These are phyloP conservation scores for Phytophthora ohioensis DNA, from an alignment of 352 stramenopile species.

Conservation along the genomic window DNA sequence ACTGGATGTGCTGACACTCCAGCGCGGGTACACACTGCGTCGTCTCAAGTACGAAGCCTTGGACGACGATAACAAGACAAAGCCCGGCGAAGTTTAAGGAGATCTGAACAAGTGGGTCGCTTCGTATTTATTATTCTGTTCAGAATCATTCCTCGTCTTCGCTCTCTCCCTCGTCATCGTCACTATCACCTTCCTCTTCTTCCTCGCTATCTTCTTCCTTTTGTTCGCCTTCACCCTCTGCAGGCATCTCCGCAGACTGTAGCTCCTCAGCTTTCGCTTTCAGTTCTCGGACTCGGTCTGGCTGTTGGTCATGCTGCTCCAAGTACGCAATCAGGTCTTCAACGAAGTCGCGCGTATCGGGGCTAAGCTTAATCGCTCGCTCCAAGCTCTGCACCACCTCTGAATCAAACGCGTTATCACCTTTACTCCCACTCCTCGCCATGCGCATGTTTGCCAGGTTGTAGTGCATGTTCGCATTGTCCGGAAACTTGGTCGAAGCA, in stretches of 20 bases:
- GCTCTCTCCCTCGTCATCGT: constrained; percentile 21
- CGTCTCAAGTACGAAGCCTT: constrained; percentile 45
- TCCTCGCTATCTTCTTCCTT: constrained; percentile 10
- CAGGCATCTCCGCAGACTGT: background rate
- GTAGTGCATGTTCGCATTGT: constrained; percentile 68
- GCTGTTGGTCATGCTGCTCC: constrained; percentile 34
- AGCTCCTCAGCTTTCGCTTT: constrained; percentile 32
- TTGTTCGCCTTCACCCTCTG: constrained; percentile 11
- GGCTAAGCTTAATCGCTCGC: constrained; percentile 50
- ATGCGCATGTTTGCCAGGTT: constrained; percentile 79
- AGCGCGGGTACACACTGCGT: constrained; percentile 51
- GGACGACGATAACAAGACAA: constrained; percentile 18
- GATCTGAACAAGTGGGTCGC: constrained; percentile 10
- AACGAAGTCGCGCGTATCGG: constrained; percentile 57
- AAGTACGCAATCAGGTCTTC: constrained; percentile 58
- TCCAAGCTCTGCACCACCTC: constrained; percentile 48
- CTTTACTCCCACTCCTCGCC: constrained; percentile 42
- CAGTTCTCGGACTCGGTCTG: constrained; percentile 27
- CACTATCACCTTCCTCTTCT: constrained; percentile 9
- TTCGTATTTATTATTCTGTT: constrained; percentile 40
- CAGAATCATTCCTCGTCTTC: constrained; percentile 26
- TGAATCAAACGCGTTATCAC: constrained; percentile 28
- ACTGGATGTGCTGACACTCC: constrained; percentile 56
- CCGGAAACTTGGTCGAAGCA: constrained; percentile 44
- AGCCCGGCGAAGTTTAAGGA: constrained; percentile 9